A percentile compares a stretch with the other conserved stretches of the same genome.
Evolutionary conservation across 2,329 filamentous ascomycete genomes (phyloP).

Genomic region (Cladophialophora carrionii): DNA sequence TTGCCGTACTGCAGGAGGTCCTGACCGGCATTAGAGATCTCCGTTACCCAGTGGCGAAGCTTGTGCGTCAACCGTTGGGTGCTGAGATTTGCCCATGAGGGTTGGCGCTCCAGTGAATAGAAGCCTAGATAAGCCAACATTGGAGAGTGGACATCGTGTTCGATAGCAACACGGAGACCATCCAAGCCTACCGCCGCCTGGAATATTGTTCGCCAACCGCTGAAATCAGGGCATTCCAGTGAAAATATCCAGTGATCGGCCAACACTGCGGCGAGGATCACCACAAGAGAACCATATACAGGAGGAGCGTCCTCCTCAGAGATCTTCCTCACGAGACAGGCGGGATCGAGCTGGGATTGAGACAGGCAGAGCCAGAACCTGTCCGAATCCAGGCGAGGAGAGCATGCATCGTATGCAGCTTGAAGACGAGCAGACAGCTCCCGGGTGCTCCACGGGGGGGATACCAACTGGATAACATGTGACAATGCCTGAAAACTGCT

Average conservation of each 20-base stretch:
- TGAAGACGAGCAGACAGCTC: slow-evolving; percentile 1
- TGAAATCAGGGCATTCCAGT: background rate
- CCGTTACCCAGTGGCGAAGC: slow-evolving; percentile 17
- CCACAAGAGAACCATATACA: slow-evolving; percentile 5
- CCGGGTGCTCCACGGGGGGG: slow-evolving; percentile 8
- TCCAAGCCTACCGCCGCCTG: slow-evolving; percentile 2
- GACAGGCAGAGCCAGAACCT: background rate
- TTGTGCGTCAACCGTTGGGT: slow-evolving; percentile 10
- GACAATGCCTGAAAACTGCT: no score
- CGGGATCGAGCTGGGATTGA: slow-evolving; percentile 5
- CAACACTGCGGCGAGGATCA: background rate
- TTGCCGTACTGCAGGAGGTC: slow-evolving; percentile 15
- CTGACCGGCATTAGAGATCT: slow-evolving; percentile 18
- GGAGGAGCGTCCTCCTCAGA: background rate
- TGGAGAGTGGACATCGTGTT: slow-evolving; percentile 5
- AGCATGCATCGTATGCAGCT: background rate
- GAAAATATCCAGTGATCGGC: background rate
- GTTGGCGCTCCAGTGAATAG: background rate
- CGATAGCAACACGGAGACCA: slow-evolving; percentile 7
- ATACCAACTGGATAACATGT: background rate
- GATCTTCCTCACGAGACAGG: slow-evolving; percentile 9
- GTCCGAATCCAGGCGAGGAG: background rate
- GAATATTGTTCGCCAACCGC: slow-evolving; percentile 11
- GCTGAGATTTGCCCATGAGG: background rate
- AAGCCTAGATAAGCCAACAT: slow-evolving; percentile 14